These are phyloP conservation scores for Gorgonomyces haynaldii DNA, from an alignment of 192 early-diverging fungal genomes.

Conservation along the genomic window DNA sequence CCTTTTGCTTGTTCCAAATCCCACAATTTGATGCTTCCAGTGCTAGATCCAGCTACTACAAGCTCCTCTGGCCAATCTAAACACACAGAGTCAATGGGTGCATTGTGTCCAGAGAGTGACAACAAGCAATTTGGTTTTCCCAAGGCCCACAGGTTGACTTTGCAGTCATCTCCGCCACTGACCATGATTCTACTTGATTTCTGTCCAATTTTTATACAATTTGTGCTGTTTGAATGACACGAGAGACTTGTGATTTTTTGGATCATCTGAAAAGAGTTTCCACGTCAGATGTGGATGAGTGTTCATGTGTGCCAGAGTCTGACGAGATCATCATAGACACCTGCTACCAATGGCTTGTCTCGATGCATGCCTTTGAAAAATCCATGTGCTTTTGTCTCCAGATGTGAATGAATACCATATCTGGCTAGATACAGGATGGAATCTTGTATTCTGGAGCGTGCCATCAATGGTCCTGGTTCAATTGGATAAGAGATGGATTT, in stretches of 20 bases:
- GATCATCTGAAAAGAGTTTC: no score
- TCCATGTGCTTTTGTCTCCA: no score
- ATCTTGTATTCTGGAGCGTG: no score
- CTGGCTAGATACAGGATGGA: no score
- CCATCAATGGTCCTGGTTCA: no score
- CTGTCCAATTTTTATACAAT: slow-evolving; percentile 37
- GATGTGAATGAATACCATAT: no score
- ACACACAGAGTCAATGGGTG: slow-evolving; percentile 35
- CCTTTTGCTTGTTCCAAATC: slow-evolving; percentile 49
- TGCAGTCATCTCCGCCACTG: slow-evolving; percentile 45
- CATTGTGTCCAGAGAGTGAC: slow-evolving; percentile 23
- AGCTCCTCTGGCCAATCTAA: slow-evolving; percentile 52
- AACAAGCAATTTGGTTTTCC: slow-evolving; percentile 28
- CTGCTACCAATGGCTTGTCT: no score
- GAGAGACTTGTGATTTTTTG: slow-evolving; percentile 12
- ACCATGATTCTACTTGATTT: slow-evolving; percentile 45
- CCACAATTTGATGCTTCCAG: slow-evolving; percentile 49
- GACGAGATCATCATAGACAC: no score
- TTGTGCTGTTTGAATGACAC: slow-evolving; percentile 31
- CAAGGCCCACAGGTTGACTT: slow-evolving; percentile 46
- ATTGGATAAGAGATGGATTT: no score
- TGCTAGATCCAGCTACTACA: slow-evolving; percentile 37
- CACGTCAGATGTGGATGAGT: no score
- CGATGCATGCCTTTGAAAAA: no score
- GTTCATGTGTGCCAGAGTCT: no score